These are phyloP conservation scores for Taphrina flavorubra DNA, from an alignment of 1,139 yeast genomes.

Conservation along the genomic window DNA sequence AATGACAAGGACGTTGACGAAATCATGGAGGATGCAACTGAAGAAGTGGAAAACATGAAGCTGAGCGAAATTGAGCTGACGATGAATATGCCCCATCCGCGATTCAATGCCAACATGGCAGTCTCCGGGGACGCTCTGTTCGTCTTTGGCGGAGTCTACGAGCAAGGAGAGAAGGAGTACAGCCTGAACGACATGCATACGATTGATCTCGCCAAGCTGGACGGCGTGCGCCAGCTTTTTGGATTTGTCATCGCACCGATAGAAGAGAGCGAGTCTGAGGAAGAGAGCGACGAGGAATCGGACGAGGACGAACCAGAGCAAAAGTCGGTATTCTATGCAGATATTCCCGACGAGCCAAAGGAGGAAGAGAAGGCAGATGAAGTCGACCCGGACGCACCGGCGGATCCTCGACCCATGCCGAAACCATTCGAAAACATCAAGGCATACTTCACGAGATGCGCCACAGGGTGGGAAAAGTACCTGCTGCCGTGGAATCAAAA, in stretches of 20 bases:
- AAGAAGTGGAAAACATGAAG: slow-evolving; percentile 57
- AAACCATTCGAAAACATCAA: slow-evolving; percentile 60
- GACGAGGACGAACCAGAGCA: slow-evolving; percentile 69
- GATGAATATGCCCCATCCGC: slow-evolving; percentile 34
- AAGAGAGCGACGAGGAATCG: slow-evolving; percentile 62
- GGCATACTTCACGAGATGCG: slow-evolving; percentile 35
- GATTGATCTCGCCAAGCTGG: slow-evolving; percentile 81
- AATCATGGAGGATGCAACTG: slow-evolving; percentile 51
- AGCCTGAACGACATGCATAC: slow-evolving; percentile 84
- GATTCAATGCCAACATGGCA: slow-evolving; percentile 80
- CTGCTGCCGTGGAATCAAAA: slow-evolving; percentile 33
- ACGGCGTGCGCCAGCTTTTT: slow-evolving; percentile 61
- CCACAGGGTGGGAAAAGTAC: slow-evolving; percentile 30
- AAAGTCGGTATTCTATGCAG: slow-evolving; percentile 70
- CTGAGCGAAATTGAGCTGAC: slow-evolving; percentile 57
- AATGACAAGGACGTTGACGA: slow-evolving; percentile 62
- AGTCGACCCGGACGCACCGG: slow-evolving; percentile 35
- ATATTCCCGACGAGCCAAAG: slow-evolving; percentile 60
- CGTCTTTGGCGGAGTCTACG: slow-evolving; percentile 93
- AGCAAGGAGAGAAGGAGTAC: slow-evolving; percentile 82
- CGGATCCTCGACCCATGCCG: slow-evolving; percentile 68
- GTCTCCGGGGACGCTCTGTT: slow-evolving; percentile 84
- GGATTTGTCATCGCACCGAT: slow-evolving; percentile 80
- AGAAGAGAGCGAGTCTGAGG: slow-evolving; percentile 61
- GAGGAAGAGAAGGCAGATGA: slow-evolving; percentile 66